These are phyloP conservation scores for Aaosphaeria arxii DNA, from an alignment of 2,329 filamentous ascomycete species.

Conservation along the genomic window DNA sequence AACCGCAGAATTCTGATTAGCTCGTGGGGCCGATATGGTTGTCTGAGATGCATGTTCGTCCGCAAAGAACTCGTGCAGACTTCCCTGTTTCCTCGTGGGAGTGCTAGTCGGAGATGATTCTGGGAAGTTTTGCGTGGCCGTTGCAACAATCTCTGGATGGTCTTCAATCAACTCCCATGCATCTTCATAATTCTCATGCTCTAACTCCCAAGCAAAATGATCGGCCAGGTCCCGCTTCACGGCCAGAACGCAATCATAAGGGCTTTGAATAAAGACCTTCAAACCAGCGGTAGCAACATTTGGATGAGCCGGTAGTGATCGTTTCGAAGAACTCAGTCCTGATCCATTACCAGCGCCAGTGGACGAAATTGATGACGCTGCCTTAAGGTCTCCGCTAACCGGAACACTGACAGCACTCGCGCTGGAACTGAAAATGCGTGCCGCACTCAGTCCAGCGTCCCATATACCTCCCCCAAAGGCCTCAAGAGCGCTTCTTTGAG, in stretches of 20 bases:
- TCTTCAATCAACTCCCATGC: constrained; percentile 89
- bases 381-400: constrained; percentile 37
- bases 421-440: constrained; percentile 79
- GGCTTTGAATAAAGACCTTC: constrained; percentile 93
- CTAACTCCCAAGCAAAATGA: constrained; percentile 80
- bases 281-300: constrained; percentile 56
- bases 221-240: constrained; percentile 84
- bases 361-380: constrained; percentile 30
- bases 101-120: constrained; percentile 41
- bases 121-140: constrained; percentile 35
- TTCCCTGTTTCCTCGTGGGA: constrained; percentile 42
- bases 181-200: constrained; percentile 75
- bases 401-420: constrained; percentile 64
- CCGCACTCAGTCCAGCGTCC: constrained; percentile 87
- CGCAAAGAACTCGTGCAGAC: constrained; percentile 65
- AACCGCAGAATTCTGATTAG: constrained; percentile 59
- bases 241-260: constrained; percentile 92
- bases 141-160: constrained; percentile 68
- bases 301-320: constrained; percentile 40
- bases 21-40: constrained; percentile 58
- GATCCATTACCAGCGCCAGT: constrained; percentile 29
- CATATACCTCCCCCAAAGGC: constrained; percentile 76
- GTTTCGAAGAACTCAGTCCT: constrained; percentile 12
- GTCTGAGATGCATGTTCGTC: constrained; percentile 65
- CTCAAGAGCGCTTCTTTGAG: constrained; percentile 72